A percentile compares a stretch with the other conserved stretches of the same genome.
These are phyloP conservation scores for Podospora fimiseda DNA, from an alignment of 495 filamentous ascomycete genomes.

Conservation along the genomic window DNA sequence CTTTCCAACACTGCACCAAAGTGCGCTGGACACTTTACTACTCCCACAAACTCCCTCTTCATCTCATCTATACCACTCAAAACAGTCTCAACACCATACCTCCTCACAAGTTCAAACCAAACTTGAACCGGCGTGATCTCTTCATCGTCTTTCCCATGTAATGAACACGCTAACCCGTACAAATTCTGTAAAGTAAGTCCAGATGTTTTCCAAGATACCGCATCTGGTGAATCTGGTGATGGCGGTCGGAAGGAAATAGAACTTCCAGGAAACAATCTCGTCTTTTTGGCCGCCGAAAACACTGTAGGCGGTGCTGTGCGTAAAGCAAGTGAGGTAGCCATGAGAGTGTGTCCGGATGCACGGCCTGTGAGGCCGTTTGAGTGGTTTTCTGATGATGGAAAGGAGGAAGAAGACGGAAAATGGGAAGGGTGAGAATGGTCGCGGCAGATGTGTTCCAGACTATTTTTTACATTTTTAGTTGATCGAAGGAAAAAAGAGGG, in stretches of 20 bases:
- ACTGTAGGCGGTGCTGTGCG: constrained; percentile 25
- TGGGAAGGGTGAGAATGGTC: background rate
- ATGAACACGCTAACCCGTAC: constrained; percentile 31
- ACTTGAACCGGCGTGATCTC: constrained; percentile 48
- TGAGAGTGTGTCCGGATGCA: constrained; percentile 36
- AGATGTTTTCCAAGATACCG: constrained; percentile 19
- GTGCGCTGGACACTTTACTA: background rate
- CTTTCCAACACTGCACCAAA: background rate
- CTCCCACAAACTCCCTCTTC: background rate
- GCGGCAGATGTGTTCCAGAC: background rate
- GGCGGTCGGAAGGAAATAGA: background rate
- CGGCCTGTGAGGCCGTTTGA: background rate
- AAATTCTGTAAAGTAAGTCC: constrained; percentile 33
- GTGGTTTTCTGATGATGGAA: background rate
- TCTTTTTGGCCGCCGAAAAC: constrained; percentile 17
- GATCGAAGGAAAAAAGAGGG: background rate
- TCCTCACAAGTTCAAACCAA: constrained; percentile 41
- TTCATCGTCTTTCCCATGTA: constrained; percentile 25
- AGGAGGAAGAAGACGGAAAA: background rate
- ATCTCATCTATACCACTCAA: background rate
- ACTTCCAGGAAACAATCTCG: constrained; percentile 4
- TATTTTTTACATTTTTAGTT: background rate
- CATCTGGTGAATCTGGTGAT: background rate
- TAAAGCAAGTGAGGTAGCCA: constrained; percentile 38
- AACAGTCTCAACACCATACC: constrained; percentile 16